These are phyloP conservation scores for Candida manassasensis DNA, from an alignment of 805 yeast species.

Conservation along the genomic window DNA sequence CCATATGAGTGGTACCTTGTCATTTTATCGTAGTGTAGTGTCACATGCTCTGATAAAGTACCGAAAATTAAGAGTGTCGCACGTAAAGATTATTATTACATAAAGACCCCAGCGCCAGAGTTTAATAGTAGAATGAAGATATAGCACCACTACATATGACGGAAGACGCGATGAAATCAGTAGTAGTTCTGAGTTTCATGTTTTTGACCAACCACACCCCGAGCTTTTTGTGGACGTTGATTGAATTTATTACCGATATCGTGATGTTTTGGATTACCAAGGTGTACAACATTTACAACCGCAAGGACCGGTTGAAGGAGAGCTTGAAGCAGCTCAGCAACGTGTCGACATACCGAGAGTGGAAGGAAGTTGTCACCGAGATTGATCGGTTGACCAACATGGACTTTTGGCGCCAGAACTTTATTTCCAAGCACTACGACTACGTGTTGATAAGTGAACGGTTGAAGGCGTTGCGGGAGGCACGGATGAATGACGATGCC, in stretches of 20 bases:
- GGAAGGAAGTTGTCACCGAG: conserved; percentile 53
- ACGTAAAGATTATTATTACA: conserved; percentile 1
- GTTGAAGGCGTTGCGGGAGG: conserved; percentile 54
- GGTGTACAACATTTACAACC: conserved; percentile 28
- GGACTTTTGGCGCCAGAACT: conserved; percentile 73
- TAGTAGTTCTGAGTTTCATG: conserved; percentile 20
- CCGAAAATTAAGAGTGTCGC: too few species aligned
- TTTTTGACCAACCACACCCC: conserved; percentile 33
- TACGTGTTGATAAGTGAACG: conserved; percentile 77
- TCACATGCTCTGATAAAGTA: too few species aligned
- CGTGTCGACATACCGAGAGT: conserved; percentile 62
- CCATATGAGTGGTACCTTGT: too few species aligned
- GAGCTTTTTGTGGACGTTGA: conserved; percentile 35
- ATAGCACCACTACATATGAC: conserved; percentile 6
- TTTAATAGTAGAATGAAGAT: not conserved
- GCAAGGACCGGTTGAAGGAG: conserved; percentile 43
- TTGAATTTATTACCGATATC: conserved; percentile 42
- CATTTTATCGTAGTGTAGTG: too few species aligned
- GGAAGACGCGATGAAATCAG: conserved; percentile 4
- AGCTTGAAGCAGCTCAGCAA: conserved; percentile 45
- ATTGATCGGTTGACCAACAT: conserved; percentile 45
- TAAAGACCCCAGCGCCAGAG: not conserved
- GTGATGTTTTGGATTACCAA: conserved; percentile 44
- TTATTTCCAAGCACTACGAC: conserved; percentile 76
- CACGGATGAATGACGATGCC: conserved; percentile 56